Base-by-base conservation (phyloP, 108 stramenopile species). In the Chaetoceros tenuissimus region DNA sequence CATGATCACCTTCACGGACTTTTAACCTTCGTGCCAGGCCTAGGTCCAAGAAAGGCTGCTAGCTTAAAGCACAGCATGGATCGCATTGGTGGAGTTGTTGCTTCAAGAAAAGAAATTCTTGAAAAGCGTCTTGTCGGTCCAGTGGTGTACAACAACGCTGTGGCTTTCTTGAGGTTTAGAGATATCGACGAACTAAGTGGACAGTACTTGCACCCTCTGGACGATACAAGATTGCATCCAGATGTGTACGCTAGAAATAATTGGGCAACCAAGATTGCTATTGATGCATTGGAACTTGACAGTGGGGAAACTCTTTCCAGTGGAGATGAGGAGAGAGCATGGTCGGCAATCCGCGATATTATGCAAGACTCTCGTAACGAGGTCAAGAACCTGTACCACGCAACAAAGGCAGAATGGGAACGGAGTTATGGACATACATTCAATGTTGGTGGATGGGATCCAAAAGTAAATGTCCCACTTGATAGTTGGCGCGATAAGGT, bases 21-120 rank as follows among this genome's bases (percentile, higher is more conserved):
- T 26, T 66, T 97, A 27, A 73, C 84, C 16, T 97, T 97, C 73
- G 83, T 94, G n/a, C 87, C 94, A 27, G 96, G 96, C 8, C 61
- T 97, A 24, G 96, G 96, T 47, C 94, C 93, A 28, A 73, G 96
- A 21, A 97, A 97, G 67, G 93, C 94, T 24, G 84, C 78, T 28
- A 87, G 75, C 74, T 57, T 89, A 24, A 94, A 91, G 55, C 83
- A 90, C 51, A 84, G 55, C 54, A 50, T 90, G 23, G 59, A 70
- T 45, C 78, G 82, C 19, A 70, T 78, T 8, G 84, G 86, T 40
- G 88, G 83, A 20, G 66, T 74, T 10, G 75, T 88, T 3, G 64
- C 77, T 21, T 77, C 70, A 21, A 63, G 85, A 24, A 81, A 75
- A 31, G 80, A 62, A 1, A 47, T 94, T 16, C 73, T 85, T 51